Evolutionary conservation across 176 grass and related monocot species (phyloP).

Genomic region (Triticum urartu): DNA sequence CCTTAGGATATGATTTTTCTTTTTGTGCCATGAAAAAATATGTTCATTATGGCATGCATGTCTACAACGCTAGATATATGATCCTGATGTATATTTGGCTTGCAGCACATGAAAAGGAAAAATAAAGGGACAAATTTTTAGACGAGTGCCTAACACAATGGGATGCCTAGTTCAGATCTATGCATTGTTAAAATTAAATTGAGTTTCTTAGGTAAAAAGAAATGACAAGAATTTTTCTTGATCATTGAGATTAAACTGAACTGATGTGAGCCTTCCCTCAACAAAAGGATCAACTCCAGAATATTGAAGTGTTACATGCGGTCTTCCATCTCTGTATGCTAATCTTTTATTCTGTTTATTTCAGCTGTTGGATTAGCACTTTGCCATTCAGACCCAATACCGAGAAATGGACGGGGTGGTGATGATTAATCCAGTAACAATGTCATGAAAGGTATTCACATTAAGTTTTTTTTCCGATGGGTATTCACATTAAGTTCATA

Average conservation of each 20-base stretch:
- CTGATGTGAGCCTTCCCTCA: slow-evolving; percentile 5
- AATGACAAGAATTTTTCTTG: background rate
- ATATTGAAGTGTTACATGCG: background rate
- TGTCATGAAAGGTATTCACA: slow-evolving; percentile 81
- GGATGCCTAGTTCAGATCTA: no score
- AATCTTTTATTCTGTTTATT: slow-evolving; percentile 18
- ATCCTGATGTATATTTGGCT: no score
- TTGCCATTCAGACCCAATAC: slow-evolving; percentile 65
- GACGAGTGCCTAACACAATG: no score
- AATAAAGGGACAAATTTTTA: no score
- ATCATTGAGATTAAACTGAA: background rate
- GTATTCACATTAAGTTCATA: no score
- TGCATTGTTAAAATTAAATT: no score
- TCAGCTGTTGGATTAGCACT: slow-evolving; percentile 85
- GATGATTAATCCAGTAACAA: slow-evolving; percentile 58
- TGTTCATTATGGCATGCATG: no score
- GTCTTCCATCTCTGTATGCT: background rate
- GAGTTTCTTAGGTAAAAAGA: no score
- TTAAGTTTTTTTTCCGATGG: slow-evolving; percentile 38
- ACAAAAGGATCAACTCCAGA: background rate
- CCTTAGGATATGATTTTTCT: no score
- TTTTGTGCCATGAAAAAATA: no score
- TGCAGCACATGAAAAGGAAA: no score
- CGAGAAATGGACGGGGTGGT: slow-evolving; percentile 3
- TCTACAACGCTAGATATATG: no score